Conservation (phyloP, 2,329 filamentous ascomycete species). For the Claviceps paspali region DNA sequence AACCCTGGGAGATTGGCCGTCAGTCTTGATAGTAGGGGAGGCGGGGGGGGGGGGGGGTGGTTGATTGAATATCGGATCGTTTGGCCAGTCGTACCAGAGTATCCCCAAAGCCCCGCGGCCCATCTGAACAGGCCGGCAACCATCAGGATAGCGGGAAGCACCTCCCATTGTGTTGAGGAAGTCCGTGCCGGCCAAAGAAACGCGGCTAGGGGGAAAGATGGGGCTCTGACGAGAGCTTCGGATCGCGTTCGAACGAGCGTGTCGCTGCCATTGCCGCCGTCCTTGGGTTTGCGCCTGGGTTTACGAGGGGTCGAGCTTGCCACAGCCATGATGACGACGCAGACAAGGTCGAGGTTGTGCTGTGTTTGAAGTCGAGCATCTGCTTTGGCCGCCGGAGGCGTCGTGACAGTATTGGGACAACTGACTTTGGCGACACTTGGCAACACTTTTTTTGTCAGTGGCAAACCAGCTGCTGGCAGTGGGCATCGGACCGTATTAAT, state of each 20-base stretch:
- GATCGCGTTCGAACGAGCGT: slow-evolving; percentile 14
- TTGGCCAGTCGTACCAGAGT: slow-evolving; percentile 52
- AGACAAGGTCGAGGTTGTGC: background rate
- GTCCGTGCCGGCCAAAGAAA: slow-evolving; percentile 86
- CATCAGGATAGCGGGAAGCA: slow-evolving; percentile 79
- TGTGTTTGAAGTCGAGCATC: background rate
- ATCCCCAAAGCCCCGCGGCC: slow-evolving; percentile 85
- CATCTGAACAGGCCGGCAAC: slow-evolving; percentile 81
- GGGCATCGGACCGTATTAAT: no score
- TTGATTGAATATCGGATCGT: background rate
- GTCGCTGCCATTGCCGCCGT: slow-evolving; percentile 24
- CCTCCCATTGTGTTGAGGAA: slow-evolving; percentile 79
- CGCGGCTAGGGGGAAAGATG: slow-evolving; percentile 80
- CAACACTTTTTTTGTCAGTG: no score
- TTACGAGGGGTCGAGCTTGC: slow-evolving; percentile 41
- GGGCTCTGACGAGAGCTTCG: slow-evolving; percentile 38
- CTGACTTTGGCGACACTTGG: no score
- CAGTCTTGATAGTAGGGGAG: background rate
- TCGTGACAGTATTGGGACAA: no score
- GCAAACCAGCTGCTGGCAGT: no score
- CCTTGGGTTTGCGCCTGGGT: slow-evolving; percentile 40
- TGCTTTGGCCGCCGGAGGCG: no score
- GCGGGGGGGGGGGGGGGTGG: no score
- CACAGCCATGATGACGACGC: slow-evolving; percentile 26
- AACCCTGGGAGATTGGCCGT: slow-evolving; percentile 39